Evolutionary conservation across 1,139 yeast genomes (phyloP), one percentile per base, ranked within the genome.

Genomic region (Yamadazyma songkhlaensis): DNA sequence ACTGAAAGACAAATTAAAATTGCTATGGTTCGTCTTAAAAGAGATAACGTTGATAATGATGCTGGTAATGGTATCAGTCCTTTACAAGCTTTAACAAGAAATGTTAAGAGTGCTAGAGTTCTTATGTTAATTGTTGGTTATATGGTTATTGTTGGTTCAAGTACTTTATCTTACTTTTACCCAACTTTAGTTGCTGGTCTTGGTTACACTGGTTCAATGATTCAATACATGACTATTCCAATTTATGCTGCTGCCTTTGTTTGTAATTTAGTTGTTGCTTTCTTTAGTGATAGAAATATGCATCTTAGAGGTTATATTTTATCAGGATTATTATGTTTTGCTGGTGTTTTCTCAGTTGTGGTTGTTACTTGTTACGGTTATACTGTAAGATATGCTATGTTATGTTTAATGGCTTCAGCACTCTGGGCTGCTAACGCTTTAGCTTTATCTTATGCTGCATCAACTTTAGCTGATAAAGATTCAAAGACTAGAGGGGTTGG

Each of bases 171-270:
- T 4, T 43, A 43, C 33, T 43, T 43, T 17, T 38, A 39, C 21
- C 44, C 45, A 11, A 39, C 40, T 25, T 41, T 42, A 25, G 40
- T 36, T 21, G 40, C 32, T 4, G 44, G 44, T 15, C 34, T 42
- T 14, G 46, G 46, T 7, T 42, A 38, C 29, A 6, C 11, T 13
- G 42, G 42, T 1, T 12, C 37, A 4, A 31, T 30, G 34, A 29
- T 39, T 29, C 46, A 42, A 31, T 42, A 42, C 24, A 38, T 42
- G 42, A 42, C 46, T 3, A 42, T 42, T 55, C 96, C 96, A 0
- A 71, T 28, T 17, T 89, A 89, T 43, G 52, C 57, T 50, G 79
- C 81, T 37, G 72, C 74, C 11, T 57, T 60, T 11, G 78, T 83
- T 13, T 34, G 35, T 7, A 41, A 41, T 21, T 39, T 41, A 27